Evolutionary conservation across 768 basidiomycete genomes (phyloP).

Genomic region (Hortiboletus campestris): DNA sequence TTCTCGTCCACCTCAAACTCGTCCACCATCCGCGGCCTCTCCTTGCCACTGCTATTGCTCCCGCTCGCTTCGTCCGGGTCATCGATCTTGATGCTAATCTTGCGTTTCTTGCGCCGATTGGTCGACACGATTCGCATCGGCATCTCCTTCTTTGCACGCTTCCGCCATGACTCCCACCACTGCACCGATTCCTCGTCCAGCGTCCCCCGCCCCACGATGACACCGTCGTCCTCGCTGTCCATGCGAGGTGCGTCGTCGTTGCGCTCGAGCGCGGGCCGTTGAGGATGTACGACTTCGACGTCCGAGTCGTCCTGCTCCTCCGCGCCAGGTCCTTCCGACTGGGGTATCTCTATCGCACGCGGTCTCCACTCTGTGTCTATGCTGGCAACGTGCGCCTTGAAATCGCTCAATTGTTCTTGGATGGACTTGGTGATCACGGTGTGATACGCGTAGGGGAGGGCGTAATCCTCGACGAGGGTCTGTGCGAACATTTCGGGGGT

Average conservation of each 20-base stretch:
- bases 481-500: conserved; percentile 91
- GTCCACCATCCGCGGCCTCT: conserved; percentile 52
- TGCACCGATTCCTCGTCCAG: conserved; percentile 48
- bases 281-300: conserved; percentile 20
- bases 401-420: conserved; percentile 84
- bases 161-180: conserved; percentile 79
- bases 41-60: conserved; percentile 31
- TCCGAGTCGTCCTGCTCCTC: conserved; percentile 33
- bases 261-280: conserved; percentile 2
- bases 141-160: conserved; percentile 38
- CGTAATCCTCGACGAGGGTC: conserved; percentile 88
- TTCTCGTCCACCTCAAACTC: conserved; percentile 67
- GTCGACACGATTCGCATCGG: conserved; percentile 26
- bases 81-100: conserved; percentile 32
- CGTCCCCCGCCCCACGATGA: conserved; percentile 35
- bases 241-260: conserved; percentile 27
- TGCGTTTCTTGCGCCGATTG: conserved; percentile 43
- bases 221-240: conserved; percentile 23
- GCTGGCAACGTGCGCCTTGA: conserved; percentile 60
- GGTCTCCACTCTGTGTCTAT: conserved; percentile 46
- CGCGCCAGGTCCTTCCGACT: conserved; percentile 19
- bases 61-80: conserved; percentile 24
- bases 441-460: conserved; percentile 64
- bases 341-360: conserved; percentile 21
- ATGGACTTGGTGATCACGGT: conserved; percentile 75